Evolutionary conservation across 257 asterid species (phyloP), one percentile per base, ranked within the genome.

Genomic region (Avicennia marina): DNA sequence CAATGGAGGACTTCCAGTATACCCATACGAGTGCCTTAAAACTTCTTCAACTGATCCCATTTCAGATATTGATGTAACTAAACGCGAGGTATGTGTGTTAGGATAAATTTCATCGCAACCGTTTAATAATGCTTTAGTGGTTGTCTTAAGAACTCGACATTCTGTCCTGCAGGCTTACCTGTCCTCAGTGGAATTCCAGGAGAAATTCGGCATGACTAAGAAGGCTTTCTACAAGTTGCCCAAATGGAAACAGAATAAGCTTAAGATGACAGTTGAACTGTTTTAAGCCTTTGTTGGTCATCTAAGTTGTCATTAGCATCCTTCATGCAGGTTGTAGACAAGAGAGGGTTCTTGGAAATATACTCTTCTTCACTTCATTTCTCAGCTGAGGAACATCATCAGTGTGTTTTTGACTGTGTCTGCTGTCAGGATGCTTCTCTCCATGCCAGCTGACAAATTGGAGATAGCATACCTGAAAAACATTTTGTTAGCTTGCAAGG

Each of bases 201-300:
- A 74, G 70, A 85, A 81, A 69, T 85, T 89, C 25, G 87, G 81
- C 42, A 83, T 89, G 95, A 15, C 70, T 1, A 85, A 70, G 66
- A 65, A 60, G 21, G 57, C 60, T 32, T 89, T 89, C 85, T 65
- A 77, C 78, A 75, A 76, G 75, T 71, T 89, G 64, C 97, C 97
- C 4, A 83, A 79, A 70, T 89, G 97, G 97, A 89, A 76, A 75
- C 95, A 75, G 70, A 75, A 79, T 64, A 89, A 85, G 83, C 54
- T 83, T 1, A 89, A 89, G 72, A 52, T 66, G 69, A 12, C 81
- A 50, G 81, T 75, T 45, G 75, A 81, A 11, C 75, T 89, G 71
- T 89, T 89, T 77, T 89, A 64, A 74, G 46, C 56, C 7, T 7
- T 29, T 29, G 33, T 7, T 29, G 33, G 33, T 2, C 3, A 29